These are phyloP conservation scores for Cicer pinnatifidum DNA, from an alignment of 306 rosid genomes.

Conservation along the genomic window DNA sequence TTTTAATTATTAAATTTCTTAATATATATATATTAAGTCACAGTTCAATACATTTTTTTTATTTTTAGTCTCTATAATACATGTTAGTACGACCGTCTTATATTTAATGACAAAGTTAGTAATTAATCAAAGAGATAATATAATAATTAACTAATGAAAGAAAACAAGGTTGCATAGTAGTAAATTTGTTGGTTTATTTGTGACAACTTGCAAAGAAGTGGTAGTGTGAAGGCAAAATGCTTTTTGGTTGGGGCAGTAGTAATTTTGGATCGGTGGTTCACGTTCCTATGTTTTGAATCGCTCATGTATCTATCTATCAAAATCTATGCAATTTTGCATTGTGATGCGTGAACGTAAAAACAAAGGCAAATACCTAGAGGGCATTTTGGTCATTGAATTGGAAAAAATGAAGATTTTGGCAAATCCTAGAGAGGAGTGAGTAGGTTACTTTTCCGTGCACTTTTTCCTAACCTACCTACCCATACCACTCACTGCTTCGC, in stretches of 20 bases:
- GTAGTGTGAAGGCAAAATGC: neutral
- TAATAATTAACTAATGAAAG: too few relatives aligned
- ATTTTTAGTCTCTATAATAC: too few relatives aligned
- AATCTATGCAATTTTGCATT: neutral
- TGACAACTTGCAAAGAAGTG: neutral
- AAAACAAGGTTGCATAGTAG: too few relatives aligned
- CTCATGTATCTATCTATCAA: slow-evolving; percentile 42
- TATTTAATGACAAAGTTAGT: too few relatives aligned
- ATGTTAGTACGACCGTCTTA: too few relatives aligned
- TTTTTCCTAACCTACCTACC: neutral
- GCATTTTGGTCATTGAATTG: neutral
- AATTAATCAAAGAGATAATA: too few relatives aligned
- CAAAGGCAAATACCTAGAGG: neutral
- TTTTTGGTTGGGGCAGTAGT: neutral
- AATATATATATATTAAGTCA: too few relatives aligned
- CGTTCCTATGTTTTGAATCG: slow-evolving; percentile 32
- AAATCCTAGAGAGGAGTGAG: neutral
- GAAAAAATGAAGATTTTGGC: neutral
- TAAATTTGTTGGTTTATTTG: neutral
- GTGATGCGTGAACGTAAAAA: neutral
- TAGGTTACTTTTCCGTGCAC: slow-evolving; percentile 5
- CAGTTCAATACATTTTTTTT: too few relatives aligned
- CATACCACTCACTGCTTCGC: neutral
- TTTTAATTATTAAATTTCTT: too few relatives aligned
- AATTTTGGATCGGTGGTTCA: neutral